These are phyloP conservation scores for Phytophthora fragariaefolia DNA, from an alignment of 352 stramenopile genomes.

Conservation along the genomic window DNA sequence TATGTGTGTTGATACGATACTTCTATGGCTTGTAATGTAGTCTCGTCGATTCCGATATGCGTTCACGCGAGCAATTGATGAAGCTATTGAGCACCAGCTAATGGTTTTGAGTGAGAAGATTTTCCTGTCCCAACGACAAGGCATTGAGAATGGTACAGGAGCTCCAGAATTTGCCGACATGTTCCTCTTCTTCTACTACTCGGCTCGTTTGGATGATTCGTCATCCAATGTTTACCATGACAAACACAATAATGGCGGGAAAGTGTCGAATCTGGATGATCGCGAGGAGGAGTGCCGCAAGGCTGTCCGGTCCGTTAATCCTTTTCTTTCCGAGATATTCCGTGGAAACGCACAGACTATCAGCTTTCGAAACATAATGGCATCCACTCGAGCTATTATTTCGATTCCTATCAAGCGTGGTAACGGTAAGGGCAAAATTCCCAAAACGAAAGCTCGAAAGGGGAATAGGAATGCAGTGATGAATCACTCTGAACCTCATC, in stretches of 20 bases:
- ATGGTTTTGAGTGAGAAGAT: conserved; percentile 15
- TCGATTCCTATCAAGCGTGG: neutral
- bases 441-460: conserved; percentile 23
- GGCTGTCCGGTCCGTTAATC: conserved; percentile 12
- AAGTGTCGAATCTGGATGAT: neutral
- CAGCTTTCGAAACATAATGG: conserved; percentile 25
- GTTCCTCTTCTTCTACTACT: conserved; percentile 53
- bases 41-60: conserved; percentile 46
- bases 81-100: conserved; percentile 44
- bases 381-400: conserved; percentile 20
- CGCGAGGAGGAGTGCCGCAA: conserved; percentile 20
- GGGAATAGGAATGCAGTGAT: conserved; percentile 49
- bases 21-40: conserved; percentile 21
- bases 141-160: neutral
- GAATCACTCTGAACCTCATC: conserved; percentile 37
- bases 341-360: neutral
- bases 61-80: conserved; percentile 44
- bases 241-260: neutral
- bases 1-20: neutral
- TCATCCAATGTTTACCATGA: neutral
- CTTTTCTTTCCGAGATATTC: conserved; percentile 19
- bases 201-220: conserved; percentile 21
- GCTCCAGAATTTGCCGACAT: conserved; percentile 2
- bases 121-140: neutral
- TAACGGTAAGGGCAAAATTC: conserved; percentile 17